Base-by-base conservation (phyloP, 768 basidiomycete species). In the Mycena epipterygia region DNA sequence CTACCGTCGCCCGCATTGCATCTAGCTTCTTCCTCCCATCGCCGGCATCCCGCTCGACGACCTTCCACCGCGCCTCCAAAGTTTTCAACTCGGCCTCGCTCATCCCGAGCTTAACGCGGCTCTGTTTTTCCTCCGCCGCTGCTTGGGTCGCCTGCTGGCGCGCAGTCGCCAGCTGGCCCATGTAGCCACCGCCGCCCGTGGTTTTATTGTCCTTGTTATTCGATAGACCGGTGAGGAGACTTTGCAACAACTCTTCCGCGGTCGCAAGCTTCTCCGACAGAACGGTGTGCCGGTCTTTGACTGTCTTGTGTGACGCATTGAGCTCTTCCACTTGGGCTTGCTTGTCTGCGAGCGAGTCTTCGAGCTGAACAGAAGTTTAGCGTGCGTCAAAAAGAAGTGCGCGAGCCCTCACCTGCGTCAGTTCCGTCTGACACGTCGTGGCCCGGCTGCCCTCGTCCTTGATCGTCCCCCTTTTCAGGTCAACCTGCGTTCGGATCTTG, bases 101-200 rank as follows among this genome's bases (percentile, higher is more conserved):
- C 86, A 96, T 91, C 2, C 82, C 88, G 42, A 98, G 88, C 78
- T 93, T 91, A 49, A 92, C 85, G 51, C 90, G 90, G 61, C 86
- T 88, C 77, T 97, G 95, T 75, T 97, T 92, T 73, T 95, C 94
- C 74, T 96, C 96, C 0, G 96, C 92, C 11, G 88, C 84, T 0
- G 91, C 92, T 61, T 94, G 92, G 0, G 95, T 90, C 0, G 93
- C 81, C 3, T 90, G 89, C 2, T 89, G 89, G 74, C 91, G 90
- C 0, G 96, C 94, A 17, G 95, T 91, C 0, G 96, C 94, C 46
- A 99, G 89, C 79, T 98, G 97, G 23, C 96, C 98, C 90, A 99
- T 93, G 80, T 98, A 99, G 0, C 98, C 98, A 3, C 96, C 95
- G 12, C 93, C 91, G 13, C 90, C 89, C 21, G 90, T 88, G 44